A percentile compares a stretch with the other conserved stretches of the same genome.
These are phyloP conservation scores for Hermanozyma aechmeae DNA, from an alignment of 805 yeast genomes.

Conservation along the genomic window DNA sequence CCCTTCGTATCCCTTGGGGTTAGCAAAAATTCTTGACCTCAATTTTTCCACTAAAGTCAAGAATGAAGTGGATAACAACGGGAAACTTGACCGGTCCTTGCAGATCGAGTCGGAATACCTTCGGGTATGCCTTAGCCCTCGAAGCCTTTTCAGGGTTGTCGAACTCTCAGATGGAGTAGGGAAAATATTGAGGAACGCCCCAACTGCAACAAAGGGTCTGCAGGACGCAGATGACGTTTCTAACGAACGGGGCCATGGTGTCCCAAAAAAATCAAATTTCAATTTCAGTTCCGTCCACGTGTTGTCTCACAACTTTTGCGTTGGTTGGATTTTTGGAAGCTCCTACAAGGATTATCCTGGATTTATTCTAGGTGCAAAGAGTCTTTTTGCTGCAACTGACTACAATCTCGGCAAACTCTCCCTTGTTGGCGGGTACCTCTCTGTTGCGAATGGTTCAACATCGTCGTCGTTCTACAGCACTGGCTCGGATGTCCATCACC, in stretches of 20 bases:
- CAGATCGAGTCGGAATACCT: conserved; percentile 53
- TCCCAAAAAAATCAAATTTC: conserved; percentile 3
- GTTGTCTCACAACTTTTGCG: conserved; percentile 54
- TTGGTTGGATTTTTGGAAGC: conserved; percentile 71
- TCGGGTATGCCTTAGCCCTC: conserved; percentile 49
- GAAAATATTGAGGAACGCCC: not conserved
- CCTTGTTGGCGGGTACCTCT: conserved; percentile 56
- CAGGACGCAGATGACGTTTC: conserved; percentile 1
- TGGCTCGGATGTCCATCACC: conserved; percentile 35
- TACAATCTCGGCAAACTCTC: conserved; percentile 58
- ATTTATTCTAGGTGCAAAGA: conserved; percentile 67
- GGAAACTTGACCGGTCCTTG: conserved; percentile 29
- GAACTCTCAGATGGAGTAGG: conserved; percentile 19
- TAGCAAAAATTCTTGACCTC: conserved; percentile 35
- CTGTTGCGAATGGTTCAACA: conserved; percentile 58
- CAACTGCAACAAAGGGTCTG: not conserved
- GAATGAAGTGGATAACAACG: conserved; percentile 17
- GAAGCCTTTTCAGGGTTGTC: conserved; percentile 31
- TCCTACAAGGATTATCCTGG: conserved; percentile 49
- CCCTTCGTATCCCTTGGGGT: conserved; percentile 29
- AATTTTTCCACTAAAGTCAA: conserved; percentile 33
- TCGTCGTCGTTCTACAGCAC: conserved; percentile 40
- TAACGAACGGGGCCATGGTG: no score
- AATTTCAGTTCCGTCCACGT: conserved; percentile 47
- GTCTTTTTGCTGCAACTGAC: conserved; percentile 57